Percentiles rank a stretch among this genome's conserved stretches.
Evolutionary conservation across 2,329 filamentous ascomycete genomes (phyloP).

Genomic region (Plectosphaerella sp.): DNA sequence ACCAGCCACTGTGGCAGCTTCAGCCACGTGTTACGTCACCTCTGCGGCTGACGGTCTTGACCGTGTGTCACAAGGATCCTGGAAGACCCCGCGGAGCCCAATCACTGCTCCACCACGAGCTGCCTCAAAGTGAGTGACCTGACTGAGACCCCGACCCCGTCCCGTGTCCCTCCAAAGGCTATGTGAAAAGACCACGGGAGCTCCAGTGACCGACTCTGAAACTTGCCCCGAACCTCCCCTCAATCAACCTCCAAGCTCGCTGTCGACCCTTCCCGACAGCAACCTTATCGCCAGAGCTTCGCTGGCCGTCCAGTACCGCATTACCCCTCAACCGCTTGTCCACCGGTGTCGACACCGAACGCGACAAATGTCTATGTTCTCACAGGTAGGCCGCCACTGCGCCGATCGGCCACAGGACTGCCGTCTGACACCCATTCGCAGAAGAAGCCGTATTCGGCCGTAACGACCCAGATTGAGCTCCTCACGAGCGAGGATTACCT

Average conservation of each 20-base stretch:
- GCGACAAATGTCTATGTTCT: constrained; percentile 1
- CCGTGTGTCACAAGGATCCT: not conserved
- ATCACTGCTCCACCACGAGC: not conserved
- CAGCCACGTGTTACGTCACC: not conserved
- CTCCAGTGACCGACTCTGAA: too few relatives aligned
- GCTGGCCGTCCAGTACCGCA: too few relatives aligned
- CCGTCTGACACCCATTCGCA: constrained; percentile 1
- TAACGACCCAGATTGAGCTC: constrained; percentile 88
- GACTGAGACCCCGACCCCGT: too few relatives aligned
- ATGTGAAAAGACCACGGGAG: too few relatives aligned
- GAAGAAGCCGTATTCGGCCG: constrained; percentile 81
- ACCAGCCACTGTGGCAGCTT: not conserved
- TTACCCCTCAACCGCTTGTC: too few relatives aligned
- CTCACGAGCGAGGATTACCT: constrained; percentile 87
- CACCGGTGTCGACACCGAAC: not conserved
- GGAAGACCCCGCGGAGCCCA: not conserved
- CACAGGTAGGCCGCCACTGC: not conserved
- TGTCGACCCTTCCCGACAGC: too few relatives aligned
- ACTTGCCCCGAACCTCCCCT: too few relatives aligned
- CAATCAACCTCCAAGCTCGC: too few relatives aligned
- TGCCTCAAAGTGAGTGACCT: too few relatives aligned
- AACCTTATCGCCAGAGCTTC: too few relatives aligned
- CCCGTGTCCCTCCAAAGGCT: too few relatives aligned
- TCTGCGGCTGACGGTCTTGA: not conserved
- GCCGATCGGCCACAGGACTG: not conserved